These are phyloP conservation scores for Xylariaceae sp. DNA, from an alignment of 2,329 filamentous ascomycete genomes.

Conservation along the genomic window DNA sequence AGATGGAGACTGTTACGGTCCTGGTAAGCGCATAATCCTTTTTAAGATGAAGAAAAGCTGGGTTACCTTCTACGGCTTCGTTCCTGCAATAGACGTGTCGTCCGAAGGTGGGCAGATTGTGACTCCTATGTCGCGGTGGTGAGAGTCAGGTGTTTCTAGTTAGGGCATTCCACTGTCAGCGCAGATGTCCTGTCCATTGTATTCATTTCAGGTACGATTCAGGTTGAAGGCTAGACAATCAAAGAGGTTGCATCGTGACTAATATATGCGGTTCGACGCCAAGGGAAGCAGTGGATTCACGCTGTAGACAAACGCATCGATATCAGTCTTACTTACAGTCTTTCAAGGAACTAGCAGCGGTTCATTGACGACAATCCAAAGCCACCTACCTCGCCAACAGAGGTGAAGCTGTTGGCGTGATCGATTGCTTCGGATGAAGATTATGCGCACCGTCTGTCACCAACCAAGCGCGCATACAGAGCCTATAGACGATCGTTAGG, in stretches of 20 bases:
- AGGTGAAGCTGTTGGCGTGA: not conserved
- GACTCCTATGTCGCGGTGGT: not conserved
- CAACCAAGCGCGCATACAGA: not conserved
- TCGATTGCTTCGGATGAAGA: not conserved
- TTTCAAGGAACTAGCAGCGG: not conserved
- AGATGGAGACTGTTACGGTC: slow-evolving; percentile 2
- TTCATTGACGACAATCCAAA: not conserved
- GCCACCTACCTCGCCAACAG: not conserved
- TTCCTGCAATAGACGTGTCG: not conserved
- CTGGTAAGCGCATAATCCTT: not conserved
- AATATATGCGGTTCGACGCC: not conserved
- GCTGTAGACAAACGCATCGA: slow-evolving; percentile 7
- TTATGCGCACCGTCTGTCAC: slow-evolving; percentile 6
- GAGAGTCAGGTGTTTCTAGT: not conserved
- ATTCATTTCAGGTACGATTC: not conserved
- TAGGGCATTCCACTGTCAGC: slow-evolving; percentile 6
- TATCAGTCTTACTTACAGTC: slow-evolving; percentile 1
- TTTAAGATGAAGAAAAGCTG: not conserved
- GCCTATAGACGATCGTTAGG: slow-evolving; percentile 9
- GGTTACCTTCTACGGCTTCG: slow-evolving; percentile 2
- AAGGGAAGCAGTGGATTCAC: not conserved
- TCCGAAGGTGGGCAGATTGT: not conserved
- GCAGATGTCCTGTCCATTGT: not conserved
- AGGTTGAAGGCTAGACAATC: not conserved
- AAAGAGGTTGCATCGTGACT: not conserved